Base-by-base conservation (phyloP, 225 moss, liverwort and hornwort genomes). In the Ulota crispa region DNA sequence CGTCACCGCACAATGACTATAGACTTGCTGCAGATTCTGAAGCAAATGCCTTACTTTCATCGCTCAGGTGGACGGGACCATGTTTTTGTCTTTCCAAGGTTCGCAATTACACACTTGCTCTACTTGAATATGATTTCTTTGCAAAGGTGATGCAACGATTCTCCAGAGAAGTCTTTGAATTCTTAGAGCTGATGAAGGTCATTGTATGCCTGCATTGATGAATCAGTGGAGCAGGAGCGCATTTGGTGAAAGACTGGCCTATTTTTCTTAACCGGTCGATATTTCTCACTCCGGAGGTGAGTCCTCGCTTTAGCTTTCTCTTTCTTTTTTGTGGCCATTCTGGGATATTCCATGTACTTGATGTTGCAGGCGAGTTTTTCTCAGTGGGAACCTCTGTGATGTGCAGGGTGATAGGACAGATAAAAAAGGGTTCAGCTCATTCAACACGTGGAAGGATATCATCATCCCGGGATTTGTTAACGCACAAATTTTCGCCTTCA, bases 361-460 rank as follows among this genome's bases (percentile, higher is more conserved):
- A 28, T 78, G 67, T 45, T 72, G 72, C 66, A 42, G 64, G 12
- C 9, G 63, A 41, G 37, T 43, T 16, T 65, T 65, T 72, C 78
- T 70, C 30, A 65, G 59, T 64, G 37, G 12, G 64, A 68, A 20
- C 9, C 28, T 19, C 34, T 69, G 23, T 79, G 55, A 50, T 75
- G 72, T 83, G 88, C 82, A 93, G 90, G 93, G 92, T 36, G 93
- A 93, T 75, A 90, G 89, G 86, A 90, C 89, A 70, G 92, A 92
- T 72, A 93, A 92, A 72, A 88, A 85, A 81, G 83, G 69, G 16
- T 87, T 87, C 78, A 92, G 88, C 78, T 69, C 92, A 68, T 93
- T 93, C 84, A 90, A 90, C 77, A 93, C 92, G 24, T 93, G 92
- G 93, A 93, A 93, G 86, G 93, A 93, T 77, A 88, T 93, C 32